phyloP scores from a whole-genome alignment of 2,329 filamentous ascomycete species.

The Exophiala calicioides region DNA sequence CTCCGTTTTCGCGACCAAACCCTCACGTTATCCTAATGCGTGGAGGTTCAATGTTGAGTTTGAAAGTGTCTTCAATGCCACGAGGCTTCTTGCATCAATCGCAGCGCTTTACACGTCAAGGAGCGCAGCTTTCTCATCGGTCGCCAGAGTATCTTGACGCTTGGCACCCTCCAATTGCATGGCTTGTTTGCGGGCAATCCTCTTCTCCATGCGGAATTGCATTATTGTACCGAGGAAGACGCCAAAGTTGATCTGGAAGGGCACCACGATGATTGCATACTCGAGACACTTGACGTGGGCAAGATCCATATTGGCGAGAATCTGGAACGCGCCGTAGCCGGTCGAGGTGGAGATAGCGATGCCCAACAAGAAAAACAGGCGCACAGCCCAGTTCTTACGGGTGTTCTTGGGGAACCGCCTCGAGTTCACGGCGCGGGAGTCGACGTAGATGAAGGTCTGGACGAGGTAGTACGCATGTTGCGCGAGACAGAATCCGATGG shows the following conservation, averaged over 20 bases:
- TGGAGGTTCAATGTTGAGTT: too few species aligned
- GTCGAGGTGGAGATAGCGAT: conserved; percentile 20
- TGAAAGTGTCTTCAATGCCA: neutral
- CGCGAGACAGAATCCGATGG: conserved; percentile 21
- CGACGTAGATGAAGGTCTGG: conserved; percentile 28
- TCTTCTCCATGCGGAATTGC: conserved; percentile 30
- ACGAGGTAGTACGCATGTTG: conserved; percentile 24
- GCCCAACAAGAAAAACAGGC: conserved; percentile 25
- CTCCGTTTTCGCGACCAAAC: too few species aligned
- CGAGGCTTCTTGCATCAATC: neutral
- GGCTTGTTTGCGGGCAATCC: conserved; percentile 18
- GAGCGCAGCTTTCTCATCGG: conserved; percentile 25
- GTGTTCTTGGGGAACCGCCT: conserved; percentile 24
- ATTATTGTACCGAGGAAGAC: conserved; percentile 26
- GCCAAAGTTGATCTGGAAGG: conserved; percentile 30
- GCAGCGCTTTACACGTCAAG: conserved; percentile 17
- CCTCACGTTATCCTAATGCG: neutral
- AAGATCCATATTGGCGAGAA: conserved; percentile 26
- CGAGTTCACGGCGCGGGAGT: conserved; percentile 22
- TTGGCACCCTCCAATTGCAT: conserved; percentile 9
- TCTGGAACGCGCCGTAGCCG: conserved; percentile 27
- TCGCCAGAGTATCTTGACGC: conserved; percentile 8
- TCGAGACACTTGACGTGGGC: conserved; percentile 29
- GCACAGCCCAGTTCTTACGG: conserved; percentile 29
- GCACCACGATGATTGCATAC: conserved; percentile 28